Conservation (phyloP, 2,329 filamentous ascomycete species). For the Aspergillus sp. region DNA sequence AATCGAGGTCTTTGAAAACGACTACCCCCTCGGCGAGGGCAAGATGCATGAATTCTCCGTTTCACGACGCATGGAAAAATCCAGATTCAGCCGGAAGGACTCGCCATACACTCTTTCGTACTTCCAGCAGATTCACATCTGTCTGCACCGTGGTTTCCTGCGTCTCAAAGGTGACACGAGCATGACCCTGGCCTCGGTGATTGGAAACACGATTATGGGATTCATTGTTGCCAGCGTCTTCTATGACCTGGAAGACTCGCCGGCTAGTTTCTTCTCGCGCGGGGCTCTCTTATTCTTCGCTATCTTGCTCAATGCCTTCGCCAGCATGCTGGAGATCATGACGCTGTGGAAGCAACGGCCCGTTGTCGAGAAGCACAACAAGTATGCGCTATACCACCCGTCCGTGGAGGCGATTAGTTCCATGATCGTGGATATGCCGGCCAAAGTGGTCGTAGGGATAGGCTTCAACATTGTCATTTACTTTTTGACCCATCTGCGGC, state of each 20-base stretch:
- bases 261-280: slow-evolving; percentile 65
- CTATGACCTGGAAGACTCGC: slow-evolving; percentile 59
- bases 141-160: slow-evolving; percentile 68
- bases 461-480: slow-evolving; percentile 73
- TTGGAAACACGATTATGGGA: slow-evolving; percentile 62
- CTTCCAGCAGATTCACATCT: slow-evolving; percentile 64
- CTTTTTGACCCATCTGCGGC: slow-evolving; percentile 75
- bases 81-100: slow-evolving; percentile 45
- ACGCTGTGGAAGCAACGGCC: slow-evolving; percentile 80
- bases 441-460: slow-evolving; percentile 64
- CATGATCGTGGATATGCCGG: slow-evolving; percentile 77
- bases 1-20: slow-evolving; percentile 32
- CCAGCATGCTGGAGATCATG: slow-evolving; percentile 68
- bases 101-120: slow-evolving; percentile 80
- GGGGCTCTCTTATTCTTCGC: slow-evolving; percentile 77
- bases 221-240: slow-evolving; percentile 73
- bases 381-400: slow-evolving; percentile 83
- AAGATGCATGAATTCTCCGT: slow-evolving; percentile 29
- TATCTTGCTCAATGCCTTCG: slow-evolving; percentile 73
- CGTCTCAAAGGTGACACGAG: slow-evolving; percentile 66
- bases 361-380: slow-evolving; percentile 81
- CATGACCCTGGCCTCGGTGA: slow-evolving; percentile 56
- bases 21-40: slow-evolving; percentile 28
- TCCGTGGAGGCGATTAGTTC: slow-evolving; percentile 80
- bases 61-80: slow-evolving; percentile 34